Evolutionary conservation across 192 early-diverging fungal species (phyloP), one percentile per base, ranked within the genome.

Genomic region (Entomortierella lignicola): DNA sequence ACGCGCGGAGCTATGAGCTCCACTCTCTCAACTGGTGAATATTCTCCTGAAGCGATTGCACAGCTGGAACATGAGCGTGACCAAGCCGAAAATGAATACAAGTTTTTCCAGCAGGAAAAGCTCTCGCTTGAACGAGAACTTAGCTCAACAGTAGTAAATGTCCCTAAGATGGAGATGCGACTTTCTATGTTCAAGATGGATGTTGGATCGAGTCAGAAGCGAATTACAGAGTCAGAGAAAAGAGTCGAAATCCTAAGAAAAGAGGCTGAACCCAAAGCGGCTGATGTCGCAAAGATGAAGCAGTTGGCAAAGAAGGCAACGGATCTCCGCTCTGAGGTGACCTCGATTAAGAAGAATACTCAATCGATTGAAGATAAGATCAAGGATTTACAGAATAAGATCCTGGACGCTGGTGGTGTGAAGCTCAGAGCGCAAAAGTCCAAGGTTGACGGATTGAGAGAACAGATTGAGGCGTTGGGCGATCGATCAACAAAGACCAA

Each of bases 1-100:
- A 81, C 83, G 10, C 87, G 91, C 17, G 98, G 98, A 13, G 94
- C 91, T 29, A 99, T 98, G 98, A 89, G 91, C 80, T 94, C 93
- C 13, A 93, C 85, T 43, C 89, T 92, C 42, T 72, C 80, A 12
- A 81, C 83, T 17, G 87, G 83, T 12, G 90, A 87, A 39, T 86
- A 85, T 25, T 81, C 86, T 27, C 72, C 85, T 7, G 88, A 87
- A 26, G 71, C 71, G 8, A 79, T 94, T 8, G 88, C 83, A 1
- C 71, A 79, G 8, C 84, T 95, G 7, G 88, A 90, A 31, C 77
- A 83, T 1, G 87, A 91, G 34, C 86, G 88, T 30, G 86, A 88
- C 66, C 66, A 85, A 5, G 82, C 86, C 12, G 92, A 94, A 50
- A 52, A 50, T 1, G 85, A 89, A 18, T 85, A 83, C 53, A 77